Percentiles rank a stretch among this genome's conserved stretches.
Evolutionary conservation across 768 basidiomycete species (phyloP).

Genomic region (Collybia sordida): DNA sequence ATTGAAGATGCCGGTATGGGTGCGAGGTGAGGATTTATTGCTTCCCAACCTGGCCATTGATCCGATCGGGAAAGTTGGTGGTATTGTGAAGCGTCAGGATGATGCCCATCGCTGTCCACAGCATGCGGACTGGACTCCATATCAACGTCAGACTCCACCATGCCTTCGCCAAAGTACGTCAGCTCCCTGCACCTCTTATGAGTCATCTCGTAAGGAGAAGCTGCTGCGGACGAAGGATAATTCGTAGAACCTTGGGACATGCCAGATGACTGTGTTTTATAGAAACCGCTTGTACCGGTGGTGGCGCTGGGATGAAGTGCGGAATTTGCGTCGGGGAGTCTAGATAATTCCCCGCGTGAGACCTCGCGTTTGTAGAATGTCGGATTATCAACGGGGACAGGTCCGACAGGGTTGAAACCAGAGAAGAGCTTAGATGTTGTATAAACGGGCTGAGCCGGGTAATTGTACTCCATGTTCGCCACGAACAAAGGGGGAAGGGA

Average conservation of each 20-base stretch:
- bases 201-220: constrained; percentile 4
- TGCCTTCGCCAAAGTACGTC: constrained; percentile 6
- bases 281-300: constrained; percentile 1
- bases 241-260: neutral
- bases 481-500: neutral
- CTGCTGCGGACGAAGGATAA: constrained; percentile 1
- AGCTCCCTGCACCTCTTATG: constrained; percentile 6
- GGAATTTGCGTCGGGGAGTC: constrained; percentile 13
- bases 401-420: constrained; percentile 7
- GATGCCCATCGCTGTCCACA: constrained; percentile 1
- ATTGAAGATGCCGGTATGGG: constrained; percentile 12
- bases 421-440: neutral
- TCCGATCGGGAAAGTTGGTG: neutral
- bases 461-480: constrained; percentile 6
- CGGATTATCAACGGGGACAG: constrained; percentile 17
- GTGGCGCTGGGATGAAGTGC: constrained; percentile 8
- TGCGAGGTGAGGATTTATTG: constrained; percentile 2
- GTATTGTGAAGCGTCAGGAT: neutral
- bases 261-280: constrained; percentile 8
- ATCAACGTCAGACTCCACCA: constrained; percentile 4
- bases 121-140: neutral
- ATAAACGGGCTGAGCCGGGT: constrained; percentile 3
- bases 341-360: constrained; percentile 15
- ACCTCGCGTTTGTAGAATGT: constrained; percentile 9
- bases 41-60: constrained; percentile 9